phyloP scores from a whole-genome alignment of 2,329 filamentous ascomycete genomes.

The Cladosporium sp. region DNA sequence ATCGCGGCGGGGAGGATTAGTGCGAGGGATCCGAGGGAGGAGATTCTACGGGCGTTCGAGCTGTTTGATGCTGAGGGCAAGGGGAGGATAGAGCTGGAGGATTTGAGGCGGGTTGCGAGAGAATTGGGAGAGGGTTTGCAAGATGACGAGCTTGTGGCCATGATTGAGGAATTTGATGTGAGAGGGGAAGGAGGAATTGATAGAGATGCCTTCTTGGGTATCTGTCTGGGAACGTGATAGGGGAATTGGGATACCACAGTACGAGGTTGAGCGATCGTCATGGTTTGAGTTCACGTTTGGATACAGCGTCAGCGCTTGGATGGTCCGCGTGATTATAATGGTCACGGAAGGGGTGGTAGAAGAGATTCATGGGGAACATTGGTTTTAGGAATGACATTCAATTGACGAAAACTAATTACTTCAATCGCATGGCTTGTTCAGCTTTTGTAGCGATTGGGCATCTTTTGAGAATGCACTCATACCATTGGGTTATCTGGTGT shows the following conservation, averaged over 20 bases:
- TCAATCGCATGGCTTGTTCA: constrained; percentile 1
- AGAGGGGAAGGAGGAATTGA: constrained; percentile 79
- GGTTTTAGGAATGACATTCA: no score
- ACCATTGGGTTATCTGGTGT: not conserved
- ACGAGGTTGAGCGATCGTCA: no score
- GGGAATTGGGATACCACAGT: not conserved
- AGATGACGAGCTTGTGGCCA: constrained; percentile 86
- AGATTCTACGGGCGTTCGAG: constrained; percentile 85
- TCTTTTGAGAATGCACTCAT: not conserved
- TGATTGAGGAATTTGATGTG: constrained; percentile 98
- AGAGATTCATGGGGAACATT: no score
- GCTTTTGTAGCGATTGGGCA: not conserved
- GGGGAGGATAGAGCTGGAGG: constrained; percentile 83
- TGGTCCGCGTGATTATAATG: no score
- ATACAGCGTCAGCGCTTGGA: no score
- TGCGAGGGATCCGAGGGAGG: constrained; percentile 80
- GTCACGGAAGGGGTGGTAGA: no score
- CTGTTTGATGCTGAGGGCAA: constrained; percentile 93
- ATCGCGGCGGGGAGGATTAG: constrained; percentile 75
- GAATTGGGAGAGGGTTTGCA: constrained; percentile 91
- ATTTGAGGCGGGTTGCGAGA: constrained; percentile 79
- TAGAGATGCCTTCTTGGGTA: constrained; percentile 62
- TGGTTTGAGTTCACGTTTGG: no score
- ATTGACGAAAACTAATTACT: constrained; percentile 1
- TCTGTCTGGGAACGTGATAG: constrained; percentile 49